These are phyloP conservation scores for Daphne laureola DNA, from an alignment of 441 rosid species.

Conservation along the genomic window DNA sequence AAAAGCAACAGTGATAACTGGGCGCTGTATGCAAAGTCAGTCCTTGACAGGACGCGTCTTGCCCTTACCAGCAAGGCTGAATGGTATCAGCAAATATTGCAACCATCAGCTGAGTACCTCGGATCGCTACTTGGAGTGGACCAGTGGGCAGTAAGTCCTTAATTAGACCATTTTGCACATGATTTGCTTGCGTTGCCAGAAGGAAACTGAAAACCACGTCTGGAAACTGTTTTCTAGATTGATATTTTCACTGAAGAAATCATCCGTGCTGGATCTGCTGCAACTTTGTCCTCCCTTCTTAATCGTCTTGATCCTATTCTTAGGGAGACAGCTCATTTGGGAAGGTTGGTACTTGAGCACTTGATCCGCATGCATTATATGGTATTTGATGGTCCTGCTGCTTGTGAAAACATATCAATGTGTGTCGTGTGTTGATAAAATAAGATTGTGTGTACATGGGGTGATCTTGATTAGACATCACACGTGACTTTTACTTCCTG, in stretches of 20 bases:
- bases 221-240: constrained; percentile 34
- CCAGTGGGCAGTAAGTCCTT: constrained; percentile 65
- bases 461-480: constrained; percentile 10
- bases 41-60: constrained; percentile 86
- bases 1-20: constrained; percentile 48
- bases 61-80: constrained; percentile 76
- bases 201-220: background rate
- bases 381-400: background rate
- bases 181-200: background rate
- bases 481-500: constrained; percentile 10
- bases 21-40: constrained; percentile 86
- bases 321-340: constrained; percentile 77
- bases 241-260: constrained; percentile 85
- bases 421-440: background rate
- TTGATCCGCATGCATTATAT: no score
- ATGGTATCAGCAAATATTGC: constrained; percentile 72
- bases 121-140: constrained; percentile 79
- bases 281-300: constrained; percentile 68
- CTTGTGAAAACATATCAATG: background rate
- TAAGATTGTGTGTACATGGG: constrained; percentile 6
- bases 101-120: constrained; percentile 87
- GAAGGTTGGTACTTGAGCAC: constrained; percentile 45
- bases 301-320: constrained; percentile 90
- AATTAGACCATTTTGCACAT: background rate
- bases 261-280: constrained; percentile 92